Evolutionary conservation across 108 stramenopile genomes (phyloP).

Genomic region (Cylindrotheca closterium): DNA sequence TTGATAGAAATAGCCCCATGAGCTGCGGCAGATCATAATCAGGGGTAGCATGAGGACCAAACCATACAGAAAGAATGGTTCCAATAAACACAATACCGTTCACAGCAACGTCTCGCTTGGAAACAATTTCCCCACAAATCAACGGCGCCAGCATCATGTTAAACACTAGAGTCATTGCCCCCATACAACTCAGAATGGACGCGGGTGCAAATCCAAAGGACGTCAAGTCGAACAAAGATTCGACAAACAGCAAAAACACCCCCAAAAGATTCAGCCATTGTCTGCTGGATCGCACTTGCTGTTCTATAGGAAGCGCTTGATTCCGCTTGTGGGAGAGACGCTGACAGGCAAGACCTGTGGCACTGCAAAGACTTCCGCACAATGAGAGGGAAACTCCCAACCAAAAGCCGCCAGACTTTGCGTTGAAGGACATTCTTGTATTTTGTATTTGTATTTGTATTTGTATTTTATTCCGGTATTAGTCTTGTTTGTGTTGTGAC

Average conservation of each 20-base stretch:
- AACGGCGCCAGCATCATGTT: constrained; percentile 38
- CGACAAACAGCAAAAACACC: not conserved
- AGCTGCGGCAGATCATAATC: constrained; percentile 35
- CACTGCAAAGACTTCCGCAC: not conserved
- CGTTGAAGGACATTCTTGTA: too few species aligned
- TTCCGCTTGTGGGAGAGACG: not conserved
- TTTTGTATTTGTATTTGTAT: not conserved
- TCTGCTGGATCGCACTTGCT: not conserved
- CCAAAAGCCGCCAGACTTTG: not conserved
- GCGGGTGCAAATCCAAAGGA: constrained; percentile 49
- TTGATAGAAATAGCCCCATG: constrained; percentile 9
- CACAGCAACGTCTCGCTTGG: constrained; percentile 18
- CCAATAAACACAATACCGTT: constrained; percentile 42
- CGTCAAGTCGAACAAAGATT: constrained; percentile 30
- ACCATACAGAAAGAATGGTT: constrained; percentile 35
- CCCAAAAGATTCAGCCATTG: not conserved
- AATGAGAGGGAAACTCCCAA: not conserved
- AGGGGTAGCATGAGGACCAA: constrained; percentile 29
- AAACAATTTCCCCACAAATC: constrained; percentile 33
- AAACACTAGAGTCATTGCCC: constrained; percentile 42
- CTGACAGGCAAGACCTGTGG: not conserved
- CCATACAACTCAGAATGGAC: constrained; percentile 43
- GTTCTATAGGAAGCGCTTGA: not conserved
- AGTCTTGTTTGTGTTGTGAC: too few species aligned
- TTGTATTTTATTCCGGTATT: not conserved